phyloP scores from a whole-genome alignment of 768 basidiomycete genomes.

The Tylopilus plumbeoviolaceoides region DNA sequence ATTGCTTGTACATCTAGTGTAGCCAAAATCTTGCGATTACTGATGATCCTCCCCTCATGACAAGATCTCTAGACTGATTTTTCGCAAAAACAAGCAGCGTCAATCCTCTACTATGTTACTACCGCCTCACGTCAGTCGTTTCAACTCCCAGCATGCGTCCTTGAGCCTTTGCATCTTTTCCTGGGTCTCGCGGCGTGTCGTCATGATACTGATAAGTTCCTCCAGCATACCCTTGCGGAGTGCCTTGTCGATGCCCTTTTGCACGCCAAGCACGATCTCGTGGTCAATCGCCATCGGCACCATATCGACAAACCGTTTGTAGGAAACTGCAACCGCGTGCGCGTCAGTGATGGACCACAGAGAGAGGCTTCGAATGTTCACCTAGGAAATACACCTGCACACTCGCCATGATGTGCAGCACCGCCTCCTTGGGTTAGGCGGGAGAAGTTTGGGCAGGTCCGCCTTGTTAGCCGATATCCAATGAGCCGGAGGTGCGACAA shows the following conservation, averaged over 20 bases:
- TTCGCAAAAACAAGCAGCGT: neutral
- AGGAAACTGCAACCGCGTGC: conserved; percentile 36
- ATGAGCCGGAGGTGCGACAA: conserved; percentile 9
- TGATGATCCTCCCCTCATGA: no score
- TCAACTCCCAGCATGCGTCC: conserved; percentile 41
- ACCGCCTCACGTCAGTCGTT: conserved; percentile 8
- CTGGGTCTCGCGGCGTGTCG: conserved; percentile 42
- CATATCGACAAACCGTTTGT: conserved; percentile 43
- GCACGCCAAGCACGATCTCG: conserved; percentile 42
- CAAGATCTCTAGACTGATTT: no score
- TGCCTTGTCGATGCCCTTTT: conserved; percentile 40
- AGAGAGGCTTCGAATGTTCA: conserved; percentile 14
- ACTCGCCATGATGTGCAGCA: conserved; percentile 65
- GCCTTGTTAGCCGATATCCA: conserved; percentile 33
- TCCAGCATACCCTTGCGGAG: conserved; percentile 49
- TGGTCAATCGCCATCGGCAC: conserved; percentile 41
- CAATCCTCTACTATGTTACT: neutral
- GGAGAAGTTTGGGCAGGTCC: conserved; percentile 49
- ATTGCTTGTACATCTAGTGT: no score
- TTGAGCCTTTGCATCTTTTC: conserved; percentile 50
- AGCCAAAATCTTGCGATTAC: no score
- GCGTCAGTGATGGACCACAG: no score
- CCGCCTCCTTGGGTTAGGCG: conserved; percentile 50
- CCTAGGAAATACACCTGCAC: conserved; percentile 76
- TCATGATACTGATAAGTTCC: conserved; percentile 44